Evolutionary conservation across 768 basidiomycete genomes (phyloP).

Genomic region (Leccinum subgranulosum): DNA sequence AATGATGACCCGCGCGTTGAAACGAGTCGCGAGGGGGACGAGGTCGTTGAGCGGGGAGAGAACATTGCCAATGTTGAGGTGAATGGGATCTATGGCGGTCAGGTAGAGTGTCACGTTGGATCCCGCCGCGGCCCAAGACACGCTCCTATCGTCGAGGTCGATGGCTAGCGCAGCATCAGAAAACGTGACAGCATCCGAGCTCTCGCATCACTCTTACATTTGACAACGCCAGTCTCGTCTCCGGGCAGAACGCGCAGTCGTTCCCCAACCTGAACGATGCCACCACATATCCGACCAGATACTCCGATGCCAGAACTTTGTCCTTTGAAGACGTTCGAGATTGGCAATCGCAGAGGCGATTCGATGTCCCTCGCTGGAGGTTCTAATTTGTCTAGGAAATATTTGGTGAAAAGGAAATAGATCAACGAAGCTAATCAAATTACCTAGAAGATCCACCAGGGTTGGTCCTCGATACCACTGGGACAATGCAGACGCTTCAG

Average conservation of each 20-base stretch:
- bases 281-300: conserved; percentile 80
- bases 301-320: conserved; percentile 76
- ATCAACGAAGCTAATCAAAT: not conserved
- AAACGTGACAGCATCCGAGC: not conserved
- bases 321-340: conserved; percentile 94
- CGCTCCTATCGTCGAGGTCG: conserved; percentile 72
- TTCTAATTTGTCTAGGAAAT: conserved; percentile 66
- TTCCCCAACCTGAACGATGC: conserved; percentile 92
- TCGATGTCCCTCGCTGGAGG: conserved; percentile 77
- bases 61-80: conserved; percentile 85
- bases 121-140: conserved; percentile 88
- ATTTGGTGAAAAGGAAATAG: not conserved
- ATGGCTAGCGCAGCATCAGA: conserved; percentile 54
- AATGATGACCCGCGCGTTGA: conserved; percentile 86
- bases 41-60: conserved; percentile 72
- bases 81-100: conserved; percentile 78
- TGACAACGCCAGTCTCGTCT: conserved; percentile 83
- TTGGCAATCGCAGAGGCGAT: conserved; percentile 78
- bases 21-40: conserved; percentile 73
- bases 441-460: conserved; percentile 80
- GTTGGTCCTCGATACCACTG: conserved; percentile 88
- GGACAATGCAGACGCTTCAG: conserved; percentile 45
- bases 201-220: conserved; percentile 39
- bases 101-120: conserved; percentile 86
- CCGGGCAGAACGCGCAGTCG: conserved; percentile 83